These are phyloP conservation scores for Suillus plorans DNA, from an alignment of 768 basidiomycete genomes.

Conservation along the genomic window DNA sequence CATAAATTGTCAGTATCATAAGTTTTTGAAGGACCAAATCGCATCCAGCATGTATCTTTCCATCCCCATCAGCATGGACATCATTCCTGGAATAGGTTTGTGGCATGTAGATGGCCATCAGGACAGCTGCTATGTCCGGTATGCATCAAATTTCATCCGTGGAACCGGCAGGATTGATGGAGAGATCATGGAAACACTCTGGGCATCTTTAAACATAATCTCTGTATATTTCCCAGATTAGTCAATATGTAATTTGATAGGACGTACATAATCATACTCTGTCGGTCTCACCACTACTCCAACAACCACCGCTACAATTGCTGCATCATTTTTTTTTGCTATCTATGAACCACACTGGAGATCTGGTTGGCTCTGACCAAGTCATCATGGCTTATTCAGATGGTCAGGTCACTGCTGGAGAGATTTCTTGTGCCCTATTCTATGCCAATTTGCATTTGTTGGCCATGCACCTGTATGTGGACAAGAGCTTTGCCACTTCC, in stretches of 20 bases:
- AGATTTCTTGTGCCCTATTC: not conserved
- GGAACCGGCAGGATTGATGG: slow-evolving; percentile 3
- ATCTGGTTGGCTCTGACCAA: not conserved
- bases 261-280: no score
- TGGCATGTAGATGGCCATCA: slow-evolving; percentile 11
- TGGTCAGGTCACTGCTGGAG: not conserved
- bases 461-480: not conserved
- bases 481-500: not conserved
- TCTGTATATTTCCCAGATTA: not conserved
- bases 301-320: no score
- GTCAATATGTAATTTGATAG: not conserved
- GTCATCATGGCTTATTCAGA: not conserved
- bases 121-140: slow-evolving; percentile 1
- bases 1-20: slow-evolving; percentile 27
- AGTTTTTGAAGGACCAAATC: not conserved
- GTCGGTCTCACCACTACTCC: no score
- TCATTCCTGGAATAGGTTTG: slow-evolving; percentile 6
- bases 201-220: slow-evolving; percentile 5
- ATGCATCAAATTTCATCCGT: slow-evolving; percentile 3
- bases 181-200: slow-evolving; percentile 11
- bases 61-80: not conserved
- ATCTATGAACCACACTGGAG: no score
- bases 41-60: not conserved
- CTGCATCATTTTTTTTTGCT: no score
- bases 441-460: not conserved